Evolutionary conservation across 31 red algal species (phyloP), one percentile per base, ranked within the genome.

Genomic region (Asparagopsis taxiformis): DNA sequence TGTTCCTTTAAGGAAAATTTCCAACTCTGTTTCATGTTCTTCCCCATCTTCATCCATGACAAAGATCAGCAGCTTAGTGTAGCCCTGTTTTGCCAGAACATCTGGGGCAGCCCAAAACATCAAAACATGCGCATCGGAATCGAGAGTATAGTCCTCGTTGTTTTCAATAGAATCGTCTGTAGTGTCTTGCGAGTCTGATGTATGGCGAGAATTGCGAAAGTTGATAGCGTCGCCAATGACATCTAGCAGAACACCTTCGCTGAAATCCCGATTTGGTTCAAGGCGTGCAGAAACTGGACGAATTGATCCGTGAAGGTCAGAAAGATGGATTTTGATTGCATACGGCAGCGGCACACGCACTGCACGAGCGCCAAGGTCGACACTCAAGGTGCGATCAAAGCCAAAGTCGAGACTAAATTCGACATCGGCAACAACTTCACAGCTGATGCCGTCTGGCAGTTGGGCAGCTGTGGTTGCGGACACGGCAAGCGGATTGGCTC

Each of bases 71-170:
- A 75, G 54, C 22, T 50, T 61, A 21, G 48, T 70, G 41, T 44
- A 58, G 30, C 81, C 57, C 3, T 21, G 21, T 17, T 55, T 41
- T 2, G 46, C 24, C 59, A 51, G 28, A 9, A 34, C 59, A 29
- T 72, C 79, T 1, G 81, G 81, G 22, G 81, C 81, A 19, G 81
- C 81, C 81, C 81, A 86, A 41, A 86, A 86, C 4, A 52, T 43
- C 3, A 84, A 26, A 6, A 53, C 26, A 31, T 34, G 43, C 50
- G 59, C 62, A 21, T 70, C 51, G 13, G 8, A 46, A 9, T 46
- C 41, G 13, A 46, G 13, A 31, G 59, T 26, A 16, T 30, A 39
- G 61, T 65, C 62, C 50, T 70, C 62, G 20, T 70, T 36, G 61
- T 65, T 51, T 61, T 70, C 62, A 26, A 60, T 36, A 31, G 49